Evolutionary conservation across 2,329 filamentous ascomycete genomes (phyloP).

Genomic region (Curvularia verruculosa): DNA sequence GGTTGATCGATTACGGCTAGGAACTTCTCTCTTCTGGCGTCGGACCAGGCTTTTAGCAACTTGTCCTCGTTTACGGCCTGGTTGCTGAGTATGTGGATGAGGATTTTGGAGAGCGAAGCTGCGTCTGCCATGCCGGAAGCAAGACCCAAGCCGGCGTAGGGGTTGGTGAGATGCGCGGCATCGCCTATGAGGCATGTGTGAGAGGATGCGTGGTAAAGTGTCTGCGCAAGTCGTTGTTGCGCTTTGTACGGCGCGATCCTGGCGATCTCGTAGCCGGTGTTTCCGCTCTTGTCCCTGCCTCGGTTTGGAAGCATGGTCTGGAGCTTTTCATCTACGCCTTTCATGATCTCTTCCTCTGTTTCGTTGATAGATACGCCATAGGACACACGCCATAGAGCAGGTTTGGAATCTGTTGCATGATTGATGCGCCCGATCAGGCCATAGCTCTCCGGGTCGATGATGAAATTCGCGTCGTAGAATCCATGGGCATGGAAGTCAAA

Average conservation of each 20-base stretch:
- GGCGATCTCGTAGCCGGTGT: slow-evolving; percentile 38
- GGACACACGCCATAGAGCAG: slow-evolving; percentile 51
- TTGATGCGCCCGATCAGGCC: slow-evolving; percentile 47
- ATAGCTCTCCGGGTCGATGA: slow-evolving; percentile 48
- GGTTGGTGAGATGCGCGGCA: slow-evolving; percentile 50
- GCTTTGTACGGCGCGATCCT: slow-evolving; percentile 51
- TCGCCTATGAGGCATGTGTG: slow-evolving; percentile 48
- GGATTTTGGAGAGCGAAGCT: slow-evolving; percentile 35
- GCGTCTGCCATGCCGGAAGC: slow-evolving; percentile 46
- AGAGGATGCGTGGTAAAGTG: slow-evolving; percentile 26
- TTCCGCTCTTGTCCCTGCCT: slow-evolving; percentile 23
- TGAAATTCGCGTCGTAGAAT: slow-evolving; percentile 52
- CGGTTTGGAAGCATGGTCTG: slow-evolving; percentile 38
- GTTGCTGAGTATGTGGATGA: slow-evolving; percentile 31
- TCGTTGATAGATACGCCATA: slow-evolving; percentile 47
- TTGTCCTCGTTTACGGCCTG: slow-evolving; percentile 23
- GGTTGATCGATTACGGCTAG: slow-evolving; percentile 44
- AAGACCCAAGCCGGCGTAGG: slow-evolving; percentile 47
- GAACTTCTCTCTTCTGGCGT: slow-evolving; percentile 45
- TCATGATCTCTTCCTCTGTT: slow-evolving; percentile 39
- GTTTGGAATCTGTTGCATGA: slow-evolving; percentile 13
- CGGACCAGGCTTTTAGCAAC: slow-evolving; percentile 46
- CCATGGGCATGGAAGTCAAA: slow-evolving; percentile 47
- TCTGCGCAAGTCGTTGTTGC: slow-evolving; percentile 47
- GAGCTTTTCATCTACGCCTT: slow-evolving; percentile 37